phyloP scores from a whole-genome alignment of 139 green algal genomes.

The Bryopsis sp. region DNA sequence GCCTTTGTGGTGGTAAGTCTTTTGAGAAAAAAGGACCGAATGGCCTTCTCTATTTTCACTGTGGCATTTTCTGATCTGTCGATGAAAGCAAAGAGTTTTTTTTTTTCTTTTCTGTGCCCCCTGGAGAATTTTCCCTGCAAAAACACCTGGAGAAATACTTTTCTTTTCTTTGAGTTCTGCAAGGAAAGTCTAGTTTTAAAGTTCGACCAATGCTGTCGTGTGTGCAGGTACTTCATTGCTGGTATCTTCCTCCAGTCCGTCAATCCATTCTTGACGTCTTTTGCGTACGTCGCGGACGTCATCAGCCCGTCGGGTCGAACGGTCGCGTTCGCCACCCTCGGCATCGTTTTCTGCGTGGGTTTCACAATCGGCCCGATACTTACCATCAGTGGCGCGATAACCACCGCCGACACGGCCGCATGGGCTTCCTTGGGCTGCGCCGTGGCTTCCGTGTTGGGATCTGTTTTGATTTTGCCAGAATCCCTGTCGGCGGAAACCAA shows the following conservation, averaged over 20 bases:
- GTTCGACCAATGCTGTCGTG: neutral
- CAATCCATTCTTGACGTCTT: neutral
- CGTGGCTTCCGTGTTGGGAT: neutral
- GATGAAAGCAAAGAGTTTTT: neutral
- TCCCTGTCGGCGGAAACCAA: neutral
- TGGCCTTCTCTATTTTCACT: neutral
- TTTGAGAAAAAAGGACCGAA: constrained; percentile 2
- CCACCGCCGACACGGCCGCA: neutral
- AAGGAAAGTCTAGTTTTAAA: neutral
- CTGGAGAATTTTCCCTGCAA: neutral
- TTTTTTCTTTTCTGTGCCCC: neutral
- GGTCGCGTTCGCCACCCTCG: neutral
- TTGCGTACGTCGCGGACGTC: constrained; percentile 5
- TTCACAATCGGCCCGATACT: neutral
- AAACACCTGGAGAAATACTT: neutral
- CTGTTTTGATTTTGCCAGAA: neutral
- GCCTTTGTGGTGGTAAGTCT: constrained; percentile 33
- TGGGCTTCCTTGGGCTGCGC: neutral
- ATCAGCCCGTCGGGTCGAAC: neutral
- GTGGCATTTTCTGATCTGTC: neutral
- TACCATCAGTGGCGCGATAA: neutral
- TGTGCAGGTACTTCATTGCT: neutral
- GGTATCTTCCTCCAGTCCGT: neutral
- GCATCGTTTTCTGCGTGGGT: neutral
- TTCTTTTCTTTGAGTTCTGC: neutral